phyloP scores from a whole-genome alignment of 1,139 yeast genomes.

The Lodderomyces elongisporus region DNA sequence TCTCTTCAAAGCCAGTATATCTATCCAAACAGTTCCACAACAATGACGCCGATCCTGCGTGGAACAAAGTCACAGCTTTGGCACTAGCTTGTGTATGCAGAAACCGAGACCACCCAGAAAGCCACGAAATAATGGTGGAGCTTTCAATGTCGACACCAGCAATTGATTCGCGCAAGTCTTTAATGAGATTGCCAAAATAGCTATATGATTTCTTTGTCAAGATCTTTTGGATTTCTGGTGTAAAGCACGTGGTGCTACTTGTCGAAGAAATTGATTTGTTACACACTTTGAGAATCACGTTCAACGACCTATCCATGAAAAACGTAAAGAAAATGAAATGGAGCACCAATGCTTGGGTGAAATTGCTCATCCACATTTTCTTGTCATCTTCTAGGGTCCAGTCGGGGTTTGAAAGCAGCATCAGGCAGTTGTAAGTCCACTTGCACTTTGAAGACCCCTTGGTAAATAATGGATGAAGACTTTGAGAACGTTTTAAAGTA shows the following conservation, averaged over 20 bases:
- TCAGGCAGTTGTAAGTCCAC: not conserved
- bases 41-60: constrained; percentile 33
- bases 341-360: constrained; percentile 22
- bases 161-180: constrained; percentile 30
- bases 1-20: constrained; percentile 16
- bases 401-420: constrained; percentile 1
- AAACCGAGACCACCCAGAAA: constrained; percentile 35
- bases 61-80: constrained; percentile 28
- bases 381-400: constrained; percentile 11
- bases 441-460: too few species aligned
- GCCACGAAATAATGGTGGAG: constrained; percentile 35
- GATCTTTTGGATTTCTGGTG: constrained; percentile 23
- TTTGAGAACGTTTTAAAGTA: constrained; percentile 5
- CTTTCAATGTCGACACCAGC: constrained; percentile 29
- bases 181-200: constrained; percentile 32
- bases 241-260: constrained; percentile 20
- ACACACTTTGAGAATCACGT: constrained; percentile 24
- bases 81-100: constrained; percentile 32
- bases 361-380: constrained; percentile 27
- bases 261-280: constrained; percentile 12
- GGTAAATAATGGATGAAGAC: constrained; percentile 3
- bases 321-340: constrained; percentile 29
- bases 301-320: constrained; percentile 36
- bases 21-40: constrained; percentile 24
- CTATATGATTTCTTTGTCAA: constrained; percentile 31